Evolutionary conservation across 2,329 filamentous ascomycete genomes (phyloP).

Genomic region (Zopfia rhizophila): DNA sequence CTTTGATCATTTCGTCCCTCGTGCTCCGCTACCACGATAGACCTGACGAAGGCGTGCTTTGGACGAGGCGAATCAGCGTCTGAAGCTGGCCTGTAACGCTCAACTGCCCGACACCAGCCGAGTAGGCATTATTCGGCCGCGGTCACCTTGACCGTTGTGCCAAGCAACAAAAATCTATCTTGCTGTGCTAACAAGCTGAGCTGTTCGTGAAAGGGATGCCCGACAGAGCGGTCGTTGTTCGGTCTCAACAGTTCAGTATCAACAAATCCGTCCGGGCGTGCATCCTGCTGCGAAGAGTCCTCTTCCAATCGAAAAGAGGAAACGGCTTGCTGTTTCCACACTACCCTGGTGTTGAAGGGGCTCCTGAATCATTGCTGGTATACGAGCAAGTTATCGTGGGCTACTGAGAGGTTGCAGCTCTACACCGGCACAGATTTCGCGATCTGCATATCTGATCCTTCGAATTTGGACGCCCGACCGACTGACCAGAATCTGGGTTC

Average conservation of each 20-base stretch:
- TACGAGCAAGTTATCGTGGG: slow-evolving; percentile 7
- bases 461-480: slow-evolving; percentile 10
- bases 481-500: slow-evolving; percentile 18
- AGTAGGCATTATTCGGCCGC: slow-evolving; percentile 35
- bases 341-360: slow-evolving; percentile 12
- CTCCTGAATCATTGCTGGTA: slow-evolving; percentile 13
- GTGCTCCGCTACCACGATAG: slow-evolving; percentile 37
- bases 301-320: slow-evolving; percentile 24
- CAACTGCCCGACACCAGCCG: slow-evolving; percentile 34
- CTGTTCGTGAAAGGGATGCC: slow-evolving; percentile 14
- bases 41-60: slow-evolving; percentile 29
- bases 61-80: slow-evolving; percentile 42
- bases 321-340: slow-evolving; percentile 19
- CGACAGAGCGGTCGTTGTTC: slow-evolving; percentile 19
- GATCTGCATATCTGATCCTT: slow-evolving; percentile 17
- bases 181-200: slow-evolving; percentile 21
- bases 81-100: slow-evolving; percentile 32
- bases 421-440: slow-evolving; percentile 2
- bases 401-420: slow-evolving; percentile 18
- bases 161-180: slow-evolving; percentile 27
- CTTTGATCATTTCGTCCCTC: slow-evolving; percentile 30
- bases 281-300: slow-evolving; percentile 17
- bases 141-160: slow-evolving; percentile 29
- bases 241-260: slow-evolving; percentile 33
- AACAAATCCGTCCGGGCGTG: slow-evolving; percentile 30